These are phyloP conservation scores for Flaveria robusta DNA, from an alignment of 129 eudicot species.

Conservation along the genomic window DNA sequence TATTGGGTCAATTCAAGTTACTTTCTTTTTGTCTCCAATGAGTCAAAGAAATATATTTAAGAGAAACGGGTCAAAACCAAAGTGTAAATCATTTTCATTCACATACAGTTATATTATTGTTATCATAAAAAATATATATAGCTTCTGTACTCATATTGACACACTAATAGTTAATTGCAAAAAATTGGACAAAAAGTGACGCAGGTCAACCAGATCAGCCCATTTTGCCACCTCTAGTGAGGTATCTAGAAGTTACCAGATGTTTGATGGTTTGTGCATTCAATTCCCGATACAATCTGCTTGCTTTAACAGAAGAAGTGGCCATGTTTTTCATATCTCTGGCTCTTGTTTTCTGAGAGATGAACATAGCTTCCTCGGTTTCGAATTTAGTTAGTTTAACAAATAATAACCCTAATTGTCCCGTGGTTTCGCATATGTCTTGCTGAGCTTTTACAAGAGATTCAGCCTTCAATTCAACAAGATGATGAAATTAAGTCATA, in stretches of 20 bases:
- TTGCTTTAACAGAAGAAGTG: constrained; percentile 79
- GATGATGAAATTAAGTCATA: constrained; percentile 18
- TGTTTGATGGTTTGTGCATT: constrained; percentile 87
- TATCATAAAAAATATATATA: neutral
- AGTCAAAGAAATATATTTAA: neutral
- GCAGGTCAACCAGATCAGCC: neutral
- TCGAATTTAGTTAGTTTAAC: constrained; percentile 83
- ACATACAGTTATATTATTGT: neutral
- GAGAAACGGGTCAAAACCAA: neutral
- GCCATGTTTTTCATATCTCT: constrained; percentile 79
- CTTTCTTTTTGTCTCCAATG: neutral
- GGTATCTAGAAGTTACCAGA: constrained; percentile 54
- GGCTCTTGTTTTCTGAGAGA: constrained; percentile 75
- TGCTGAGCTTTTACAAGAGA: constrained; percentile 92
- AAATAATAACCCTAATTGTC: constrained; percentile 79
- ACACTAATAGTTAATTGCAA: neutral
- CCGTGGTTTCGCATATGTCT: constrained; percentile 88
- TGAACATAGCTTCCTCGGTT: constrained; percentile 60
- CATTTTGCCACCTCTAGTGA: constrained; percentile 10
- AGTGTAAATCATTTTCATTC: neutral
- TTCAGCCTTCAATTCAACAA: constrained; percentile 70
- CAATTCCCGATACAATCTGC: constrained; percentile 81
- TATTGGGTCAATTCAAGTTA: neutral
- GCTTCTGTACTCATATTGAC: neutral
- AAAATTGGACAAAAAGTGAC: neutral